Conservation (phyloP, 805 yeast species). For the Ogataea saltuana region DNA sequence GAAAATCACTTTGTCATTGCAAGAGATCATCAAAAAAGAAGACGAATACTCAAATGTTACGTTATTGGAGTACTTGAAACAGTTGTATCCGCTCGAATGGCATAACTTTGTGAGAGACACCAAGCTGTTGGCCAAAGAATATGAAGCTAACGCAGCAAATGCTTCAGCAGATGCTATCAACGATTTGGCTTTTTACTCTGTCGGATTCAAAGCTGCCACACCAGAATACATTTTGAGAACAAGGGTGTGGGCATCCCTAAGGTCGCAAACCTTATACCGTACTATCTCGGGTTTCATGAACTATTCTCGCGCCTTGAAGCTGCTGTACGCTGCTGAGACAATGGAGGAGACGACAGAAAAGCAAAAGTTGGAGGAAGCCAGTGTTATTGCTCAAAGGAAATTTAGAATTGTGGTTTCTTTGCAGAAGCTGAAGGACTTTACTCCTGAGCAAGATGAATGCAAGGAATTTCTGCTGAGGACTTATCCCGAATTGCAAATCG, state of each 20-base stretch:
- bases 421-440: conserved; percentile 58
- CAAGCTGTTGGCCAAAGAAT: conserved; percentile 52
- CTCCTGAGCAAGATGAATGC: conserved; percentile 57
- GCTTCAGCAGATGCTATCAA: conserved; percentile 29
- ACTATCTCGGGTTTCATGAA: conserved; percentile 84
- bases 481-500: conserved; percentile 66
- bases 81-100: conserved; percentile 58
- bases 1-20: conserved; percentile 71
- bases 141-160: conserved; percentile 16
- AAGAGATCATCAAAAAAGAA: conserved; percentile 77
- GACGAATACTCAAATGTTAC: conserved; percentile 60
- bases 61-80: conserved; percentile 55
- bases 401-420: conserved; percentile 65
- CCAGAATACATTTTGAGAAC: conserved; percentile 69
- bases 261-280: conserved; percentile 79
- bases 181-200: conserved; percentile 66
- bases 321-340: conserved; percentile 58
- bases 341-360: conserved; percentile 39
- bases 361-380: conserved; percentile 44
- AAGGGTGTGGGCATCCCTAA: conserved; percentile 80
- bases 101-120: conserved; percentile 57
- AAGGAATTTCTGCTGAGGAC: conserved; percentile 61
- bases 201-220: conserved; percentile 68
- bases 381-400: conserved; percentile 59
- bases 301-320: conserved; percentile 68